These are phyloP conservation scores for Psilocybe azurescens DNA, from an alignment of 768 basidiomycete species.

Conservation along the genomic window DNA sequence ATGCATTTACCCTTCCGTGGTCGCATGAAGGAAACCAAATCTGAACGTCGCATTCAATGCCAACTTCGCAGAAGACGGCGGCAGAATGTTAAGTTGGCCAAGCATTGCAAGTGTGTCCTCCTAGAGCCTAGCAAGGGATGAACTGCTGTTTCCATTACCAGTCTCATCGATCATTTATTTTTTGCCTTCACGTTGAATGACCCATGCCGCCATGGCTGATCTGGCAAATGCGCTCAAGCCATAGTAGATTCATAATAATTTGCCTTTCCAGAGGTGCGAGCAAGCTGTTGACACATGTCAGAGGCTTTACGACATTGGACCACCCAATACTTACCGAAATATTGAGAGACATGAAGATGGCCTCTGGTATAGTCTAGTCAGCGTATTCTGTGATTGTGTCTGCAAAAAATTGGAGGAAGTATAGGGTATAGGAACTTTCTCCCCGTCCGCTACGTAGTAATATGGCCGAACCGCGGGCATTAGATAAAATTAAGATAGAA, in stretches of 20 bases:
- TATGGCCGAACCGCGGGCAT: conserved; percentile 34
- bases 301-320: conserved; percentile 12
- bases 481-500: background rate
- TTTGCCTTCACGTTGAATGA: conserved; percentile 67
- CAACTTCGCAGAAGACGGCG: conserved; percentile 62
- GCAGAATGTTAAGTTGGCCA: conserved; percentile 71
- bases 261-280: conserved; percentile 83
- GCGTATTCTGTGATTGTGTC: conserved; percentile 75
- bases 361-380: conserved; percentile 82
- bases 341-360: conserved; percentile 91
- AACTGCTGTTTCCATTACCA: conserved; percentile 15
- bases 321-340: conserved; percentile 66
- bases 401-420: conserved; percentile 82
- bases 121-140: conserved; percentile 59
- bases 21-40: conserved; percentile 77
- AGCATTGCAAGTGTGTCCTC: conserved; percentile 70
- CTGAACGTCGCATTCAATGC: conserved; percentile 80
- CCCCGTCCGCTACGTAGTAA: conserved; percentile 31
- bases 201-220: conserved; percentile 79
- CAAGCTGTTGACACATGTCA: conserved; percentile 52
- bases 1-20: conserved; percentile 78
- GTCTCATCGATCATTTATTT: conserved; percentile 49
- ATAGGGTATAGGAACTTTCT: conserved; percentile 49
- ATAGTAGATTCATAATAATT: conserved; percentile 85
- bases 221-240: conserved; percentile 80